Percentiles rank a stretch among this genome's conserved stretches.
Evolutionary conservation across 768 basidiomycete species (phyloP).

Genomic region (Boletus reticuloceps): DNA sequence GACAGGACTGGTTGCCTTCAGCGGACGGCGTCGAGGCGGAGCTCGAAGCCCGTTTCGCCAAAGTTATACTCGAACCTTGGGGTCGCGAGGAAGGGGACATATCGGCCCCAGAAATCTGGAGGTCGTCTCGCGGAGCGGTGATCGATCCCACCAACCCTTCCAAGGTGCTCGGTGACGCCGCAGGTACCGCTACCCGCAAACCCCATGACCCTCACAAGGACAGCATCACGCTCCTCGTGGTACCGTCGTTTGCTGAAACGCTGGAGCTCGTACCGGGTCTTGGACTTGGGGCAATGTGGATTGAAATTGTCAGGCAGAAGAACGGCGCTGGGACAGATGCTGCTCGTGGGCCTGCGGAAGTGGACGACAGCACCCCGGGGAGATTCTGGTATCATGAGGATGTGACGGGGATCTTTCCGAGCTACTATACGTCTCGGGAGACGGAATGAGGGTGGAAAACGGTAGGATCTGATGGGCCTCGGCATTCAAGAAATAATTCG

Average conservation of each 20-base stretch:
- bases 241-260: slow-evolving; percentile 40
- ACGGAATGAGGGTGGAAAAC: not conserved
- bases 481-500: not conserved
- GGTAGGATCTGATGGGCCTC: not conserved
- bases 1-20: slow-evolving; percentile 17
- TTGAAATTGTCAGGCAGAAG: slow-evolving; percentile 54
- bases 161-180: slow-evolving; percentile 1
- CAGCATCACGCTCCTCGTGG: slow-evolving; percentile 57
- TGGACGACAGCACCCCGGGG: slow-evolving; percentile 1
- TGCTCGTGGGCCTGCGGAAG: slow-evolving; percentile 2
- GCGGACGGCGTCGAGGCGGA: slow-evolving; percentile 42
- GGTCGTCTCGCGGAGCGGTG: slow-evolving; percentile 37
- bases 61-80: slow-evolving; percentile 59
- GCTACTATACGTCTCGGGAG: slow-evolving; percentile 40
- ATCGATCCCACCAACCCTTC: slow-evolving; percentile 22
- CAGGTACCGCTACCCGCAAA: slow-evolving; percentile 9
- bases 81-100: slow-evolving; percentile 39
- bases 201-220: slow-evolving; percentile 55
- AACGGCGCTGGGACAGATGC: not conserved
- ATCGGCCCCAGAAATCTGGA: slow-evolving; percentile 33
- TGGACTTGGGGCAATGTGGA: slow-evolving; percentile 64
- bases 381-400: slow-evolving; percentile 63
- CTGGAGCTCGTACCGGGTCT: slow-evolving; percentile 47
- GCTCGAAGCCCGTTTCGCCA: slow-evolving; percentile 45
- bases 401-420: slow-evolving; percentile 49